These are phyloP conservation scores for Mrakia hoshinonis DNA, from an alignment of 768 basidiomycete genomes.

Conservation along the genomic window DNA sequence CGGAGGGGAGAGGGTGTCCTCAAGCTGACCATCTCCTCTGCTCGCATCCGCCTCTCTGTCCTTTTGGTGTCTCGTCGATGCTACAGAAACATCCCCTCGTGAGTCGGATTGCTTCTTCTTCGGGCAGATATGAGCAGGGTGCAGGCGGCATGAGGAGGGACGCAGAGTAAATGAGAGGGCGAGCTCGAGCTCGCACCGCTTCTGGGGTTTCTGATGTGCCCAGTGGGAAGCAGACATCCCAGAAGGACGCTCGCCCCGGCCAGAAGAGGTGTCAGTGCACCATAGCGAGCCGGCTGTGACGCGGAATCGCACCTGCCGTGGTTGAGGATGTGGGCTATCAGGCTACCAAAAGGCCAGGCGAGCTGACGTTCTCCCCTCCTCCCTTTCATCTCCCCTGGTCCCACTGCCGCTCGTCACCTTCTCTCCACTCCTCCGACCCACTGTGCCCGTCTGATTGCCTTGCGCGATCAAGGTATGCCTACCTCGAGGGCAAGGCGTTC, in stretches of 20 bases:
- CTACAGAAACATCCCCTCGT: conserved; percentile 70
- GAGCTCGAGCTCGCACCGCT: background rate
- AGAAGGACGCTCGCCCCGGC: no score
- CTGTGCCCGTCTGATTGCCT: background rate
- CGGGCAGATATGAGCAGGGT: background rate
- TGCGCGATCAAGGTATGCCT: conserved; percentile 54
- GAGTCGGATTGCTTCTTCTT: conserved; percentile 34
- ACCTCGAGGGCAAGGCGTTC: conserved; percentile 74
- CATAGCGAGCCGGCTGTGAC: no score
- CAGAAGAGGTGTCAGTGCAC: no score
- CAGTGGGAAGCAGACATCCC: no score
- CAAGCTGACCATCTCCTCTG: background rate
- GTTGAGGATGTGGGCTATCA: no score
- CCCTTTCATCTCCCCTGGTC: background rate
- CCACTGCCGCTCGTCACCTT: no score
- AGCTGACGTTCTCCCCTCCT: background rate
- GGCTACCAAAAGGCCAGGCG: no score
- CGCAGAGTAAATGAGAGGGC: background rate
- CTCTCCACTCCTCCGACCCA: no score
- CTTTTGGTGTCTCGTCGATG: background rate
- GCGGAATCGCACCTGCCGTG: no score
- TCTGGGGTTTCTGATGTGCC: no score
- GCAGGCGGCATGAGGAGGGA: background rate
- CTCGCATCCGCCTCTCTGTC: background rate
- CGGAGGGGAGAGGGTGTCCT: background rate